phyloP scores from a whole-genome alignment of 169 alveolate species.

The Cryptosporidium parvum region DNA sequence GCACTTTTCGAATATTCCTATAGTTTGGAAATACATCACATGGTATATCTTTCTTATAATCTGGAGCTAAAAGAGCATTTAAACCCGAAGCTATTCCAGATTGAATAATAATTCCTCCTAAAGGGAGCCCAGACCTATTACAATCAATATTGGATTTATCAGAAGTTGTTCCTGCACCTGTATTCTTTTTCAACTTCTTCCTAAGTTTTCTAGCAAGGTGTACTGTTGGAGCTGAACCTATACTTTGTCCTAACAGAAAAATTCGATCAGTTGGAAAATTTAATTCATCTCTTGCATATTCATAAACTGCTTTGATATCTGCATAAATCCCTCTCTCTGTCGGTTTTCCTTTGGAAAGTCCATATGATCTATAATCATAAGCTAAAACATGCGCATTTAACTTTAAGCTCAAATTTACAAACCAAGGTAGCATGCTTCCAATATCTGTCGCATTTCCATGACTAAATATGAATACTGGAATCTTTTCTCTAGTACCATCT shows the following conservation, averaged over 20 bases:
- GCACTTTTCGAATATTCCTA: slow-evolving; percentile 32
- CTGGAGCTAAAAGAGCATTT: slow-evolving; percentile 68
- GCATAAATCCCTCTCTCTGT: slow-evolving; percentile 70
- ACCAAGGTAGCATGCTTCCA: slow-evolving; percentile 50
- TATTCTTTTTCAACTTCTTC: slow-evolving; percentile 3
- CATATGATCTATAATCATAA: slow-evolving; percentile 68
- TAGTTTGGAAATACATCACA: slow-evolving; percentile 58
- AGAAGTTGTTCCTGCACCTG: not conserved
- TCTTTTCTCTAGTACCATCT: not conserved
- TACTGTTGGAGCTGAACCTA: slow-evolving; percentile 71
- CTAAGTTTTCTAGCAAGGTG: slow-evolving; percentile 31
- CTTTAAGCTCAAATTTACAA: slow-evolving; percentile 38
- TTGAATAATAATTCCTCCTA: slow-evolving; percentile 68
- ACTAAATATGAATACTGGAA: slow-evolving; percentile 50
- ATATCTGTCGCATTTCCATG: slow-evolving; percentile 71
- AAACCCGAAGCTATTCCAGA: slow-evolving; percentile 71
- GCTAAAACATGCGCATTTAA: slow-evolving; percentile 56
- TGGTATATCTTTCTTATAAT: slow-evolving; percentile 9
- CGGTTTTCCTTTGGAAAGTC: slow-evolving; percentile 67
- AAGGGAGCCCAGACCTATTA: not conserved
- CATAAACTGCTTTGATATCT: slow-evolving; percentile 51
- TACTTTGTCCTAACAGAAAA: slow-evolving; percentile 66
- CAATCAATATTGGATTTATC: not conserved
- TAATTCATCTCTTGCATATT: slow-evolving; percentile 51
- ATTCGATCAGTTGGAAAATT: slow-evolving; percentile 29